These are phyloP conservation scores for Canavalia ensiformis DNA, from an alignment of 306 rosid genomes.

Conservation along the genomic window DNA sequence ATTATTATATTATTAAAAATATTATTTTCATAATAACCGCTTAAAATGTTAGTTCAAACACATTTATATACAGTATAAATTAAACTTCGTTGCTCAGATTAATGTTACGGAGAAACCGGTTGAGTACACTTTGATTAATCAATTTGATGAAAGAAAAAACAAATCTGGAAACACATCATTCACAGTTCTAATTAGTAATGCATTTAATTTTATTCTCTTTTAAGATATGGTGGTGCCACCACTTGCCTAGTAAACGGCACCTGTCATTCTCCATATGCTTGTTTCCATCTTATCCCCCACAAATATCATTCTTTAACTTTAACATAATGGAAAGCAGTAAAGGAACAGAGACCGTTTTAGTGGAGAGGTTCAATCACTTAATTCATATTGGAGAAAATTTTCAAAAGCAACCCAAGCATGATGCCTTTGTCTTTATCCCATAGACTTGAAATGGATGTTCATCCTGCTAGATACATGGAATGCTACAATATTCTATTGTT, in stretches of 20 bases:
- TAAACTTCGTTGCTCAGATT: too few relatives aligned
- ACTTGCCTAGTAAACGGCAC: background rate
- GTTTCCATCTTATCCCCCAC: background rate
- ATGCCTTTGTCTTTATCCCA: background rate
- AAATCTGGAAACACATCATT: too few relatives aligned
- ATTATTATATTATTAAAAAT: too few relatives aligned
- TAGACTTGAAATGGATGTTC: slow-evolving; percentile 38
- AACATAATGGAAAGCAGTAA: background rate
- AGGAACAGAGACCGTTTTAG: slow-evolving; percentile 34
- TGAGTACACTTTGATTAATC: too few relatives aligned
- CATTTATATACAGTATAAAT: too few relatives aligned
- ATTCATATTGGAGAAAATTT: background rate
- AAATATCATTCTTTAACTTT: background rate
- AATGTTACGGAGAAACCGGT: too few relatives aligned
- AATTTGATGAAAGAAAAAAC: too few relatives aligned
- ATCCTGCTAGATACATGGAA: slow-evolving; percentile 4
- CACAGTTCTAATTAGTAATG: background rate
- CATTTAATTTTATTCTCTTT: background rate
- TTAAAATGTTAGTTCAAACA: too few relatives aligned
- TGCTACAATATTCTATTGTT: too few relatives aligned
- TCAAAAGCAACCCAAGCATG: background rate
- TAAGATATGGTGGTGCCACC: background rate
- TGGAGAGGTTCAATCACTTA: slow-evolving; percentile 15
- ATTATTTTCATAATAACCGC: too few relatives aligned
- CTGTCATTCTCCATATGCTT: background rate